Evolutionary conservation across 1,284 basidiomycete genomes (phyloP), one percentile per base, ranked within the genome.

Genomic region (Leccinum pallidistipes): DNA sequence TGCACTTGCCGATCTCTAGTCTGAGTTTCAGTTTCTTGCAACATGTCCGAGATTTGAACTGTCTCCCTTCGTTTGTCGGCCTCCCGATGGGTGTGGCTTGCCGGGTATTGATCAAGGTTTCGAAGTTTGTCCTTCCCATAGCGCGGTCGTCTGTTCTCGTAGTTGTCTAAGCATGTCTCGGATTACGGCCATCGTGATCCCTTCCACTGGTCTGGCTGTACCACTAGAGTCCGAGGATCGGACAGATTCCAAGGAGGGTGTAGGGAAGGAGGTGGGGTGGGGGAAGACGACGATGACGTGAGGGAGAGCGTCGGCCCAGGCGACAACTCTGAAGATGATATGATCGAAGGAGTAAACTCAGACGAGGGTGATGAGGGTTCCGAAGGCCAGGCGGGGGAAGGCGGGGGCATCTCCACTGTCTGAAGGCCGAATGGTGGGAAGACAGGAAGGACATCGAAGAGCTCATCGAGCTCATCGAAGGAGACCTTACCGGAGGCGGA

Each of bases 391-490:
- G 68, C 71, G 27, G 76, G 71, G 14, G 73, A 71, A 32, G 65
- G 60, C 6, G 66, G 62, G 29, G 52, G 32, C 31, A 67, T 65
- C n/a, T 62, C 68, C 32, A 63, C 62, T n/a, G 65, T 62, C 60
- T 77, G 69, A 51, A 83, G 68, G 60, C 90, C 0, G 90, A 91
- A 65, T 91, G 86, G 65, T 88, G 86, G 10, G 90, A 91, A 1
- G 88, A 88, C 58, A 91, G 67, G 71, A 84, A 91, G 0, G 87
- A 90, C 34, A 81, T 71, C 31, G 78, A 80, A 56, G 83, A 85
- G n/a, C 77, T 79, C 47, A 72, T 57, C 12, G 83, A 81, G 63
- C 83, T 83, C 1, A 83, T 77, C 2, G 83, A 81, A 29, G 80
- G 77, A 40, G 80, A 76, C 18, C 77, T 72, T 51, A 65, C 55